These are phyloP conservation scores for Plantago major DNA, from an alignment of 257 asterid species.

Conservation along the genomic window DNA sequence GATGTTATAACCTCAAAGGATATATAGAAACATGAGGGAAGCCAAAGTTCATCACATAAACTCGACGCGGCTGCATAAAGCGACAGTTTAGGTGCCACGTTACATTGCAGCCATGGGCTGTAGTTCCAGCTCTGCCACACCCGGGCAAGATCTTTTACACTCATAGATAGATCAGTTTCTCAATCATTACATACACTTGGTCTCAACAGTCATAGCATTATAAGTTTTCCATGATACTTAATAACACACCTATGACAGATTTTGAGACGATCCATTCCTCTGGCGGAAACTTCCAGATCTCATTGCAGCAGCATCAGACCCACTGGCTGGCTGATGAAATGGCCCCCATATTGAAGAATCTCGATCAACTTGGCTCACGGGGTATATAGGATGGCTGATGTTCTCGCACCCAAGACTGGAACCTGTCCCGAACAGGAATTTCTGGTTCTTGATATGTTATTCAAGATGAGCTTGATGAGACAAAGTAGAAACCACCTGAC, in stretches of 20 bases:
- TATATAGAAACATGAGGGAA: slow-evolving; percentile 33
- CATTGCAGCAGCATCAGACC: slow-evolving; percentile 37
- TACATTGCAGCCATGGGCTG: neutral
- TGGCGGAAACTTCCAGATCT: slow-evolving; percentile 48
- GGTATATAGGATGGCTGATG: slow-evolving; percentile 39
- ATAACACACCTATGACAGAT: slow-evolving; percentile 41
- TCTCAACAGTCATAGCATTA: slow-evolving; percentile 35
- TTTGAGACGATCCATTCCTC: slow-evolving; percentile 64
- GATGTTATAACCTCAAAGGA: slow-evolving; percentile 23
- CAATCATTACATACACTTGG: slow-evolving; percentile 37
- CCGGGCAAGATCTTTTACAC: slow-evolving; percentile 26
- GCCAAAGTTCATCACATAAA: slow-evolving; percentile 49
- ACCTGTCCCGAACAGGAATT: slow-evolving; percentile 35
- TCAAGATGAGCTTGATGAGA: slow-evolving; percentile 53
- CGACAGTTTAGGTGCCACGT: slow-evolving; percentile 33
- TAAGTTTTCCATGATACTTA: slow-evolving; percentile 20
- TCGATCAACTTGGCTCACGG: slow-evolving; percentile 38
- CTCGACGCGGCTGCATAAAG: slow-evolving; percentile 28
- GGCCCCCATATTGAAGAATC: slow-evolving; percentile 54
- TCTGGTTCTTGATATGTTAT: slow-evolving; percentile 60
- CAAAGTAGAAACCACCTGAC: slow-evolving; percentile 50
- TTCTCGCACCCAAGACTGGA: slow-evolving; percentile 50
- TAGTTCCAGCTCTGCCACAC: slow-evolving; percentile 30
- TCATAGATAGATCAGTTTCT: slow-evolving; percentile 34
- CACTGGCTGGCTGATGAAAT: slow-evolving; percentile 41